Evolutionary conservation across 768 basidiomycete genomes (phyloP), one percentile per base, ranked within the genome.

Genomic region (Tylopilus felleus): DNA sequence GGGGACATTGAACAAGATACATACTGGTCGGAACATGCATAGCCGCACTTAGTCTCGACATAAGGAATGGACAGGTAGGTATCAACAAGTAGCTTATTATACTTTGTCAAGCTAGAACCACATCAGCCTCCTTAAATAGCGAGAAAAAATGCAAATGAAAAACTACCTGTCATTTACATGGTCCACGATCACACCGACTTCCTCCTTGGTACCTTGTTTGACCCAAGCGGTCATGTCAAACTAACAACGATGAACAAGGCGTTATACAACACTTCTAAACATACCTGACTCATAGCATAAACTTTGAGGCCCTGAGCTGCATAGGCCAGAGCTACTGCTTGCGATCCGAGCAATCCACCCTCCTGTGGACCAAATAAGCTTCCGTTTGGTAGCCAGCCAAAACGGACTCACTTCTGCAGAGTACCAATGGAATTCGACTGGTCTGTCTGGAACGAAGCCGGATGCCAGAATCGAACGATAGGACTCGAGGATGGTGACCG

Each of bases 221-320:
- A 96, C 90, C 93, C 93, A 97, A 51, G 91, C 91, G 21, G 91
- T 93, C 91, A 93, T 93, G 68, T 93, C 90, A 65, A 88, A 90
- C 88, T 90, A 64, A 69, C 71, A 51, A 72, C 69, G n/a, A 62
- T 72, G 38, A 65, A 65, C 0, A 63, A 66, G 45, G 57, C 49
- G 5, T 14, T 0, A 8, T 9, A 41, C 40, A 7, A 25, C 0
- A 17, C 6, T 31, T 43, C 4, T 5, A 16, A 47, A 7, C 42
- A 38, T 67, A 69, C 68, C 68, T 70, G 68, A 39, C 68, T 70
- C 68, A 70, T 70, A 7, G 58, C 68, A 53, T 71, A 70, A 21
- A 70, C 60, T 2, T 56, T 10, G 10, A 36, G 9, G 0, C 51
- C 55, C 25, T 51, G 36, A 16, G 66, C 58, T 46, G 82, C 83